Conservation (phyloP, 208 protist genomes). For the Naegleria gruberi region DNA sequence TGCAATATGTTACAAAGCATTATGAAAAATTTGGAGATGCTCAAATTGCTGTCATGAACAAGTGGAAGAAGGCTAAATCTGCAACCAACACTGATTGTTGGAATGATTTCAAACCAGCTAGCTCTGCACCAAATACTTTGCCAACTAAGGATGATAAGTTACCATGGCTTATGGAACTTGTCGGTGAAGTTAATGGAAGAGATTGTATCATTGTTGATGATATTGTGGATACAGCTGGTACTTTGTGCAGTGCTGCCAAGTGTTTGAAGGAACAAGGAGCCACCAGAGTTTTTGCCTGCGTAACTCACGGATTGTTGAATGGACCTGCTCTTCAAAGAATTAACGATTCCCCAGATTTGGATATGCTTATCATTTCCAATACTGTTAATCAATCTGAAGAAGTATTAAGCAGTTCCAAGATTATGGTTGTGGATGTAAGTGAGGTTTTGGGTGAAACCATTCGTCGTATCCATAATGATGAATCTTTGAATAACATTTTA, state of each 20-base stretch:
- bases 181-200: constrained; percentile 81
- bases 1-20: not conserved
- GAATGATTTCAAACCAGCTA: not conserved
- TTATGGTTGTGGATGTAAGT: constrained; percentile 67
- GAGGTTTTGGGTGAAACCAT: constrained; percentile 71
- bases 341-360: constrained; percentile 64
- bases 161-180: constrained; percentile 74
- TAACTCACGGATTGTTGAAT: constrained; percentile 84
- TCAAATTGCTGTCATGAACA: constrained; percentile 85
- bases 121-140: not conserved
- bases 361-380: constrained; percentile 77
- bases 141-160: not conserved
- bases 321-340: constrained; percentile 59
- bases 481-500: too few species aligned
- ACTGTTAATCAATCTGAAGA: constrained; percentile 50
- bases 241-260: constrained; percentile 79
- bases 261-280: constrained; percentile 79
- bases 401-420: constrained; percentile 59
- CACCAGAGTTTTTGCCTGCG: constrained; percentile 71
- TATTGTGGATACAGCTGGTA: constrained; percentile 89
- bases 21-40: constrained; percentile 29
- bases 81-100: not conserved
- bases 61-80: constrained; percentile 53
- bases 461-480: constrained; percentile 66
- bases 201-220: constrained; percentile 88